phyloP scores from a whole-genome alignment of 768 basidiomycete species.

The Wakefieldia striispora region DNA sequence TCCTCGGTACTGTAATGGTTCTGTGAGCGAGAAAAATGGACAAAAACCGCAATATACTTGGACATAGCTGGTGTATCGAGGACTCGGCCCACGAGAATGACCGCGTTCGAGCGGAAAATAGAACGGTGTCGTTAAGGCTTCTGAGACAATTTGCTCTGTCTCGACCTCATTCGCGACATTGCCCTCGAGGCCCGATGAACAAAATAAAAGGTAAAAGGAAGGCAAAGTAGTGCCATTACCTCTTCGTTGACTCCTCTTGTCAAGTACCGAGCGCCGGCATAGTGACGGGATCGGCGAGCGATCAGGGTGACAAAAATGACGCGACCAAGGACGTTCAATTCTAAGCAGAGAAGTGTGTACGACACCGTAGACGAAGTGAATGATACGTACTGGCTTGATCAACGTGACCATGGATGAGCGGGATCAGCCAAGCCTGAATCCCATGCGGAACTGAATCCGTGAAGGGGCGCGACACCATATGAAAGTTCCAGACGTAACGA shows the following conservation, averaged over 20 bases:
- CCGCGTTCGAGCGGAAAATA: slow-evolving; percentile 56
- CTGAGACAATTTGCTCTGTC: slow-evolving; percentile 95
- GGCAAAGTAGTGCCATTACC: slow-evolving; percentile 37
- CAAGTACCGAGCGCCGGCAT: slow-evolving; percentile 91
- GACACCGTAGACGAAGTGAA: not conserved
- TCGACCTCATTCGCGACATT: slow-evolving; percentile 99
- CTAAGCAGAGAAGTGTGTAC: slow-evolving; percentile 38
- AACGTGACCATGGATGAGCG: slow-evolving; percentile 92
- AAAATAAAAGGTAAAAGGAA: not conserved
- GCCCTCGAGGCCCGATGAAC: slow-evolving; percentile 51
- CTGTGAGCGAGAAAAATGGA: not conserved
- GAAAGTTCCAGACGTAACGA: slow-evolving; percentile 93
- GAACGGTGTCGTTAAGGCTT: slow-evolving; percentile 86
- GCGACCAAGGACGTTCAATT: slow-evolving; percentile 85
- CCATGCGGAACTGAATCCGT: slow-evolving; percentile 37
- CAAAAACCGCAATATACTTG: slow-evolving; percentile 50
- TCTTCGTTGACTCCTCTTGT: slow-evolving; percentile 94
- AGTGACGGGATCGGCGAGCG: slow-evolving; percentile 90
- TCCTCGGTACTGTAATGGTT: slow-evolving; percentile 69
- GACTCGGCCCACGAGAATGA: slow-evolving; percentile 58
- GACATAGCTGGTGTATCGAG: slow-evolving; percentile 93
- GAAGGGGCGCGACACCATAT: slow-evolving; percentile 76
- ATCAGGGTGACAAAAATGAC: slow-evolving; percentile 94
- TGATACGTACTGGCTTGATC: slow-evolving; percentile 92
- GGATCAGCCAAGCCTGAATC: slow-evolving; percentile 81